A percentile compares a stretch with the other conserved stretches of the same genome.
phyloP scores from a whole-genome alignment of 208 protist genomes.

The Trypanosoma caninum region DNA sequence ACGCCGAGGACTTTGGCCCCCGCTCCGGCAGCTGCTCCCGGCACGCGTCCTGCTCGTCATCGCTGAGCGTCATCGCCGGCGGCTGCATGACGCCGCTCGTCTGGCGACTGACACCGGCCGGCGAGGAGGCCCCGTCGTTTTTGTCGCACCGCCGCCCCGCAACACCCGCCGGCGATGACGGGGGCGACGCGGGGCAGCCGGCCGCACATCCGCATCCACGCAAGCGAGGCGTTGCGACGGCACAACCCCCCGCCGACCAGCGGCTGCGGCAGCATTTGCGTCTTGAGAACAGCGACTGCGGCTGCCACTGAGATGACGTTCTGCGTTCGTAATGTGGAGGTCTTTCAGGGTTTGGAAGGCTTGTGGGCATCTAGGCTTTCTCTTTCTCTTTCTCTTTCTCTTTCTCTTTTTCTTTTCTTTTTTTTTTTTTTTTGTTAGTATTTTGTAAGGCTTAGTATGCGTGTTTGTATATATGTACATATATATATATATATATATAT shows the following conservation, averaged over 20 bases:
- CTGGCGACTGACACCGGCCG: conserved; percentile 6
- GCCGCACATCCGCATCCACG: no score
- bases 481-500: no score
- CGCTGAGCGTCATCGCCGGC: conserved; percentile 2
- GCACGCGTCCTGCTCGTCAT: neutral
- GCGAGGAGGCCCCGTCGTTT: neutral
- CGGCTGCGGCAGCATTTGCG: no score
- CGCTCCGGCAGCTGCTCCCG: conserved; percentile 19
- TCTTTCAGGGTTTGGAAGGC: no score
- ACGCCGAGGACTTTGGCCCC: neutral
- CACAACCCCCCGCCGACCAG: no score
- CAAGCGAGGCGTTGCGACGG: no score
- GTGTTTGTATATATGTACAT: no score
- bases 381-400: neutral
- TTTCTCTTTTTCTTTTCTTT: conserved; percentile 3
- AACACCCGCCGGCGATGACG: neutral
- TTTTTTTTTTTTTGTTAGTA: conserved; percentile 22
- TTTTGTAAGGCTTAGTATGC: no score
- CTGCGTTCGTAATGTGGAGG: neutral
- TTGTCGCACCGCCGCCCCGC: neutral
- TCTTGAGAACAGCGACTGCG: no score
- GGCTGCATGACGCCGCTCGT: conserved; percentile 14
- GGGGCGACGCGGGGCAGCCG: no score
- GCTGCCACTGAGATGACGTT: no score
- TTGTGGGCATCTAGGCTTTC: no score